A percentile compares a stretch with the other conserved stretches of the same genome.
phyloP scores from a whole-genome alignment of 352 stramenopile genomes.

The Pythium rishiriense region DNA sequence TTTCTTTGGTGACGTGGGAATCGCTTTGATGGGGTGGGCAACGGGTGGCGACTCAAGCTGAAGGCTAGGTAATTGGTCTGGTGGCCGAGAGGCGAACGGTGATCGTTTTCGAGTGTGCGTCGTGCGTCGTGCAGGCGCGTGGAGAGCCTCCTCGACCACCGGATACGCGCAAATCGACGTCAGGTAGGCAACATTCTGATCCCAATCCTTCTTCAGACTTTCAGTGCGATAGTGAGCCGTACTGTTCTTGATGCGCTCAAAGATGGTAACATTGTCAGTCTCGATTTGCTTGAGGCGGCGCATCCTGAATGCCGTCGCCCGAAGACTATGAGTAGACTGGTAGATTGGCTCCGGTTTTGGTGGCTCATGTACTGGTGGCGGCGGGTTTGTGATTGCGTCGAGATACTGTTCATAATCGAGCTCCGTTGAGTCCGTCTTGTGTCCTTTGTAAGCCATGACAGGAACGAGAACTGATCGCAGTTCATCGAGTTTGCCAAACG shows the following conservation, averaged over 20 bases:
- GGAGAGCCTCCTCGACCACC: conserved; percentile 22
- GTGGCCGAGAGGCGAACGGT: conserved; percentile 17
- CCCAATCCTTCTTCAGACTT: conserved; percentile 55
- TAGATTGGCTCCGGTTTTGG: conserved; percentile 23
- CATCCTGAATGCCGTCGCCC: conserved; percentile 40
- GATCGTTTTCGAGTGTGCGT: conserved; percentile 18
- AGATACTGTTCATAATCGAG: conserved; percentile 25
- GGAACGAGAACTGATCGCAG: conserved; percentile 39
- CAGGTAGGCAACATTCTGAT: conserved; percentile 72
- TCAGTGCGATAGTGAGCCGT: conserved; percentile 63
- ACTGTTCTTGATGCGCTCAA: conserved; percentile 64
- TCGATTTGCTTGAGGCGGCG: conserved; percentile 67
- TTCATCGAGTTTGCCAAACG: conserved; percentile 51
- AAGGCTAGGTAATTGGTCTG: conserved; percentile 24
- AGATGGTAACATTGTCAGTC: conserved; percentile 50
- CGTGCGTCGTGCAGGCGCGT: conserved; percentile 12
- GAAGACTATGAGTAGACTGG: conserved; percentile 13
- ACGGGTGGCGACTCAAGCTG: conserved; percentile 5
- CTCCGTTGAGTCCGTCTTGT: background rate
- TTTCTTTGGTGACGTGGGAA: conserved; percentile 56
- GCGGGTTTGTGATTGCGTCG: conserved; percentile 22
- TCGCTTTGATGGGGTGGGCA: conserved; percentile 54
- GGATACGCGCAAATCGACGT: conserved; percentile 73
- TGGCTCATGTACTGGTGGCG: conserved; percentile 10
- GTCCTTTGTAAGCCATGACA: conserved; percentile 29